Evolutionary conservation across 257 asterid species (phyloP).

Genomic region (Eucommia ulmoides): DNA sequence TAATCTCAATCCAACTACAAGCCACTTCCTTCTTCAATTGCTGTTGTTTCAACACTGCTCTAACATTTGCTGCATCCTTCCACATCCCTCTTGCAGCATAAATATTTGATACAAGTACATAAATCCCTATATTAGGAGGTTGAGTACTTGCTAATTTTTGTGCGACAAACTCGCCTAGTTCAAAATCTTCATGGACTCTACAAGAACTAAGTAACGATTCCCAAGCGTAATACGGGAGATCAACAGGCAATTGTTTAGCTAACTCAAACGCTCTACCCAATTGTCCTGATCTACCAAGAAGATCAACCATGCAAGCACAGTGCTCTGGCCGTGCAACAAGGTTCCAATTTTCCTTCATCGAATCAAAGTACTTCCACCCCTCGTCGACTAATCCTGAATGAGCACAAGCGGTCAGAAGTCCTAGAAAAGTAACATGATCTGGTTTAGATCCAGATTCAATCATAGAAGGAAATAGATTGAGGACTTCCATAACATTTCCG

Average conservation of each 20-base stretch:
- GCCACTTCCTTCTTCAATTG: conserved; percentile 39
- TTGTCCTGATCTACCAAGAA: conserved; percentile 53
- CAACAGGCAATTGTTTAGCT: conserved; percentile 29
- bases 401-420: conserved; percentile 61
- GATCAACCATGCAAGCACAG: conserved; percentile 47
- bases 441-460: conserved; percentile 39
- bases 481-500: conserved; percentile 31
- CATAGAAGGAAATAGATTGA: conserved; percentile 33
- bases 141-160: conserved; percentile 20
- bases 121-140: conserved; percentile 35
- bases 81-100: conserved; percentile 60
- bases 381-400: conserved; percentile 52
- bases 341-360: conserved; percentile 34
- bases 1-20: conserved; percentile 57
- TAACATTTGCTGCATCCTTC: conserved; percentile 41
- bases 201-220: conserved; percentile 60
- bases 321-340: conserved; percentile 50
- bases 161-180: conserved; percentile 27
- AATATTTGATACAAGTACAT: conserved; percentile 44
- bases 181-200: conserved; percentile 41
- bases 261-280: conserved; percentile 43
- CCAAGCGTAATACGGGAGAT: conserved; percentile 37
- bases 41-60: conserved; percentile 29
- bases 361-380: conserved; percentile 33
- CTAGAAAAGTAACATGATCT: conserved; percentile 47